Base-by-base conservation (phyloP, 768 basidiomycete genomes). In the Pleurotus tuoliensis region DNA sequence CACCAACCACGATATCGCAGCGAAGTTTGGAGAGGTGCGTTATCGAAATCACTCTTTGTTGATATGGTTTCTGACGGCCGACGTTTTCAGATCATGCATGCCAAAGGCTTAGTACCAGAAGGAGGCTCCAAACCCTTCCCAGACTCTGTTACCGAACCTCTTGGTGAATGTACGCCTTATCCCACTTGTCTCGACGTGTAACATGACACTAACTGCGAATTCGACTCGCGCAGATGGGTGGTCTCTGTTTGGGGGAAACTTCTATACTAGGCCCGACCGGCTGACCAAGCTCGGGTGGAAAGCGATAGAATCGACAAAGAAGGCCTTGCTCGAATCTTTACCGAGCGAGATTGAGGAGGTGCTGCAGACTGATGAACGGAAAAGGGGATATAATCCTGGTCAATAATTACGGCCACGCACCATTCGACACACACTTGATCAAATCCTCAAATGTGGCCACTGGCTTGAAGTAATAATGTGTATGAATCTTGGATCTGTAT, bases 271-370 rank as follows among this genome's bases (percentile, higher is more conserved):
- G 25, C 58, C 72, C 0, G 63, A 70, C 22, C 69, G 71, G 3
- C 65, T 77, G 24, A 67, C 67, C 43, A 71, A 62, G 30, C 62
- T 78, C 9, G 75, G 77, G 37, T 77, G 77, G 76, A 69, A 73
- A 30, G 63, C 74, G 1, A 64, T 56, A 2, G 65, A 68, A 55
- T 58, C 63, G 8, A 58, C 55, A 46, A 62, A 62, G 52, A 38
- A 55, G 18, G 43, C 61, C 2, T 34, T 69, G 13, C 20, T 66
- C 13, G 67, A 65, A 11, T 67, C 62, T 1, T 45, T 68, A 9
- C 54, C 63, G 5, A 58, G 58, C 8, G 68, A 69, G 45, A 40
- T 69, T 5, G 63, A 67, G 16, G 38, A 62, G 20, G 64, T 61
- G 0, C 53, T 66, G 18, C 20, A 24, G 11, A 39, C 15, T 41